phyloP scores from a whole-genome alignment of 257 asterid species.

The Scutellaria baicalensis region DNA sequence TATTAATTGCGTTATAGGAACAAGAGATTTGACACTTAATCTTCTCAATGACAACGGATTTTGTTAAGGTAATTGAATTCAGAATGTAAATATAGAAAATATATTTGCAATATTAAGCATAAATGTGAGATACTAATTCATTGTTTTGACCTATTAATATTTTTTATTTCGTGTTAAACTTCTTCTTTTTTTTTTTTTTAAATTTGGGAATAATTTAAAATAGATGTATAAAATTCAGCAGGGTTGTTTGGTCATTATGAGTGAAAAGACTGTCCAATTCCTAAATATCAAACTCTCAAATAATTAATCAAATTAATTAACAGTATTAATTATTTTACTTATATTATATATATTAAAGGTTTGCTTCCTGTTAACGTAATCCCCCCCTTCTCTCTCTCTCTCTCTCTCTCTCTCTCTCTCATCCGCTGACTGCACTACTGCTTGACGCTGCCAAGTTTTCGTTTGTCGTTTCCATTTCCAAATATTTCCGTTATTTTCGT shows the following conservation, averaged over 20 bases:
- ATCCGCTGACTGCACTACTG: slow-evolving; percentile 9
- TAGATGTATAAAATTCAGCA: not conserved
- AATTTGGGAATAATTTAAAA: not conserved
- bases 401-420: slow-evolving; percentile 6
- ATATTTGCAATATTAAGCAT: too few species aligned
- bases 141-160: too few species aligned
- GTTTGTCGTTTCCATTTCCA: not conserved
- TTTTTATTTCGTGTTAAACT: too few species aligned
- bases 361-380: slow-evolving; percentile 30
- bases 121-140: too few species aligned
- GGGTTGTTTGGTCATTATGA: slow-evolving; percentile 3
- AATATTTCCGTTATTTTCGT: not conserved
- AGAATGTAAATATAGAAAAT: too few species aligned
- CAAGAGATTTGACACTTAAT: too few species aligned
- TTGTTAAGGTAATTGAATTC: too few species aligned
- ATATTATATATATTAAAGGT: slow-evolving; percentile 1
- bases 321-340: not conserved
- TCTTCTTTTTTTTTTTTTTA: not conserved
- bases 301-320: not conserved
- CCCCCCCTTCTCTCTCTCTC: slow-evolving; percentile 16
- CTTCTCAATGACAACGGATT: too few species aligned
- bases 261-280: slow-evolving; percentile 2
- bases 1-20: too few species aligned
- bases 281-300: not conserved
- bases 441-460: slow-evolving; percentile 6